phyloP scores from a whole-genome alignment of 441 rosid species.

The Brassica hybrid region DNA sequence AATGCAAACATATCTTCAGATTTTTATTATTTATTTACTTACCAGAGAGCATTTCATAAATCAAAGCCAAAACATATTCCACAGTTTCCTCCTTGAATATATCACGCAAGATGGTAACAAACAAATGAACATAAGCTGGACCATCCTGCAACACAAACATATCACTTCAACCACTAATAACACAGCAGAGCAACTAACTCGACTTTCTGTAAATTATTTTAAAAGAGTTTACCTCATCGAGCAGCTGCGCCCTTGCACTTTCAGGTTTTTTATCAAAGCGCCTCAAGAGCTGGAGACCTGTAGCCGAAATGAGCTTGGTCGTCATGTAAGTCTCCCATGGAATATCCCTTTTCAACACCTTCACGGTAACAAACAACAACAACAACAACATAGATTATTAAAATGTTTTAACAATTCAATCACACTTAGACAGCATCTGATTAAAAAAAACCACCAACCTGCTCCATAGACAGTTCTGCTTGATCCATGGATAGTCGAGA shows the following conservation, averaged over 20 bases:
- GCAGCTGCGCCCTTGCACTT: conserved; percentile 80
- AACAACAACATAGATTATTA: conserved; percentile 18
- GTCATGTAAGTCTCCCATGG: conserved; percentile 53
- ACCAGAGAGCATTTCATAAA: no score
- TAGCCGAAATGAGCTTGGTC: conserved; percentile 86
- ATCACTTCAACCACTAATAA: conserved; percentile 12
- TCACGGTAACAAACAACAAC: neutral
- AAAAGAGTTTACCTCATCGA: conserved; percentile 63
- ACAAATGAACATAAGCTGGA: no score
- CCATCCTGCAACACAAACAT: no score
- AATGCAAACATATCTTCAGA: no score
- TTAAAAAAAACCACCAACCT: conserved; percentile 42
- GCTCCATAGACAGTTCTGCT: conserved; percentile 74
- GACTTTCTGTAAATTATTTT: no score
- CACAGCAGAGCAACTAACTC: neutral
- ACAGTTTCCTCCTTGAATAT: no score
- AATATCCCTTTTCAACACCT: conserved; percentile 87
- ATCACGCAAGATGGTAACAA: no score
- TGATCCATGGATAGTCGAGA: conserved; percentile 62
- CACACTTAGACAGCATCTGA: neutral
- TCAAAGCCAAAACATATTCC: no score
- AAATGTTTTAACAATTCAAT: neutral
- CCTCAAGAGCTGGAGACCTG: conserved; percentile 86
- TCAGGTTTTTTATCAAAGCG: conserved; percentile 85
- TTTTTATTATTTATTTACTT: no score